Conservation (phyloP, 2,329 filamentous ascomycete genomes). For the Talaromyces sp. region DNA sequence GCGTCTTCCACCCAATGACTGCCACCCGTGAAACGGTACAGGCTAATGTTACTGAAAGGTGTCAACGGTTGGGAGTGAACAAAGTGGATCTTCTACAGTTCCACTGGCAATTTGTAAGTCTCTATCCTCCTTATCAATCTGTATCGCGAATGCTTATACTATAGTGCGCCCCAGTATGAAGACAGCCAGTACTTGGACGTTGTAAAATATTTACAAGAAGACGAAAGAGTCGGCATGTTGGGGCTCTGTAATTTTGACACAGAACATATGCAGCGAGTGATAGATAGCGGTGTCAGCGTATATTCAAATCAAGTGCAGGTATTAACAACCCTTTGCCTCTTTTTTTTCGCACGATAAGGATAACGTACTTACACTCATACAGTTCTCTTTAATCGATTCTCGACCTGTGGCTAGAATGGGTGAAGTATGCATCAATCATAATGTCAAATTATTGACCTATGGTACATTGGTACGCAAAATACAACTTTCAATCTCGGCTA, state of each 20-base stretch:
- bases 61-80: slow-evolving; percentile 32
- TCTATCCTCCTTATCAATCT: slow-evolving; percentile 24
- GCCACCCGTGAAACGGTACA: slow-evolving; percentile 34
- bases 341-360: neutral
- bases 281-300: slow-evolving; percentile 31
- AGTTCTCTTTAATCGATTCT: slow-evolving; percentile 45
- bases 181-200: slow-evolving; percentile 40
- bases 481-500: too few relatives aligned
- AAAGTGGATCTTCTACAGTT: slow-evolving; percentile 45
- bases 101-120: slow-evolving; percentile 43
- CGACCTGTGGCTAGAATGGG: slow-evolving; percentile 41
- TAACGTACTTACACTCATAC: neutral
- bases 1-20: slow-evolving; percentile 40
- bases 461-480: slow-evolving; percentile 37
- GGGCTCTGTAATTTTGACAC: slow-evolving; percentile 48
- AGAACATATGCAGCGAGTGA: slow-evolving; percentile 35
- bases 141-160: neutral
- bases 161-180: slow-evolving; percentile 23
- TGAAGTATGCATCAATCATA: slow-evolving; percentile 36
- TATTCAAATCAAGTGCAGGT: slow-evolving; percentile 45
- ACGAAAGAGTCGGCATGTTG: slow-evolving; percentile 34
- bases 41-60: slow-evolving; percentile 39
- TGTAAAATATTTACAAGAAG: slow-evolving; percentile 34
- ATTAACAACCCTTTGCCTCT: neutral
- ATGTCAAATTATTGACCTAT: slow-evolving; percentile 48